Percentiles rank a stretch among this genome's conserved stretches.
phyloP scores from a whole-genome alignment of 1,284 basidiomycete species.

The Megacollybia platyphylla region DNA sequence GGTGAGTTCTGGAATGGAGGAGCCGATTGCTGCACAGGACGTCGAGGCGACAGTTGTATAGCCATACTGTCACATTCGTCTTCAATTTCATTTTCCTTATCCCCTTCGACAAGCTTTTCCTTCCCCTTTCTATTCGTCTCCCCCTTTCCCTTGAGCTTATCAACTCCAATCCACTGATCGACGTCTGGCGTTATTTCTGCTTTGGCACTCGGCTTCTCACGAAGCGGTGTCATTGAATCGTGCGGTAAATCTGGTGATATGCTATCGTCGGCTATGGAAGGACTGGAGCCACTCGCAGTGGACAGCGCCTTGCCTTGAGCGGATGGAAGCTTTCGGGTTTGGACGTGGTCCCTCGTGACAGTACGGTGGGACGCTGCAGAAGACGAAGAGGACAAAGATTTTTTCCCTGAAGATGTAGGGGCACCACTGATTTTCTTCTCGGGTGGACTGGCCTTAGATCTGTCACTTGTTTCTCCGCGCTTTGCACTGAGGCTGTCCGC shows the following conservation, averaged over 20 bases:
- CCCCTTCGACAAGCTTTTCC: conserved; percentile 17
- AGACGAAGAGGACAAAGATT: background rate
- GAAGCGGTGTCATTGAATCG: conserved; percentile 31
- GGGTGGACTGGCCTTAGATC: background rate
- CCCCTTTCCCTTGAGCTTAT: conserved; percentile 16
- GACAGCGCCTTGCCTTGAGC: background rate
- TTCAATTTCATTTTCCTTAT: conserved; percentile 10
- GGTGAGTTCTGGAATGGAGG: conserved; percentile 22
- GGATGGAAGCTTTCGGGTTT: background rate
- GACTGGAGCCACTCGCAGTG: conserved; percentile 37
- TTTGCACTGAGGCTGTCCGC: conserved; percentile 11
- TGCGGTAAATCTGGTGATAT: background rate
- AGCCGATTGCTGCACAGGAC: conserved; percentile 14
- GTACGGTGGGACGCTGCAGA: background rate
- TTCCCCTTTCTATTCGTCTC: conserved; percentile 16
- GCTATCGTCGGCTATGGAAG: conserved; percentile 1
- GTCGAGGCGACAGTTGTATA: conserved; percentile 50
- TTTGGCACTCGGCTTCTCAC: conserved; percentile 16
- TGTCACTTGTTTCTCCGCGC: conserved; percentile 1
- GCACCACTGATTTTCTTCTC: background rate
- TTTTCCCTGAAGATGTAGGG: background rate
- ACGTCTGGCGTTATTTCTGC: conserved; percentile 36
- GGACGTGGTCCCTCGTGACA: background rate
- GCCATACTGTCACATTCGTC: conserved; percentile 19
- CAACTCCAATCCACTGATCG: conserved; percentile 28